Conservation (phyloP, 176 grass and related monocot species). For the Poa annua region DNA sequence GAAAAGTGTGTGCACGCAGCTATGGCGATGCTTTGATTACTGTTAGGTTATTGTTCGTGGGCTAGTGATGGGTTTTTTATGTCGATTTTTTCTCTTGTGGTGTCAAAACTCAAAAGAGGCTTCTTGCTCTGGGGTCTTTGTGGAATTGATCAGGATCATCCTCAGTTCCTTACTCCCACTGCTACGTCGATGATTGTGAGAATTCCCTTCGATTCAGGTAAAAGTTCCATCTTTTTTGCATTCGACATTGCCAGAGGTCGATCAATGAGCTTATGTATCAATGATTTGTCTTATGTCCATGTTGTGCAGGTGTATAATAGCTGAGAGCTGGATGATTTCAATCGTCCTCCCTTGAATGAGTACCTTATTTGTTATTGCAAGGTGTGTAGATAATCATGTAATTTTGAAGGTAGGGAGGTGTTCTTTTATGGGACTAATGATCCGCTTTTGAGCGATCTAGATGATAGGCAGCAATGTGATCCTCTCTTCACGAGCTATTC, state of each 20-base stretch:
- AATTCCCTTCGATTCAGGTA: slow-evolving; percentile 37
- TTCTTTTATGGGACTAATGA: slow-evolving; percentile 40
- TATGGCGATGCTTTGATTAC: slow-evolving; percentile 50
- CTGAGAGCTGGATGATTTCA: slow-evolving; percentile 48
- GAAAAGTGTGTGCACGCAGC: slow-evolving; percentile 45
- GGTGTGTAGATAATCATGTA: slow-evolving; percentile 68
- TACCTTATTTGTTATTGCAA: slow-evolving; percentile 60
- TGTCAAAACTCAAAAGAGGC: slow-evolving; percentile 50
- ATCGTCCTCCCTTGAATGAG: slow-evolving; percentile 41
- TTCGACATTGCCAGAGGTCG: background rate
- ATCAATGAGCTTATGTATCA: background rate
- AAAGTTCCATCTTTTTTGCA: background rate
- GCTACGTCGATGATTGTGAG: slow-evolving; percentile 29
- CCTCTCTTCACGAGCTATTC: slow-evolving; percentile 37
- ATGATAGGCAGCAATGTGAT: slow-evolving; percentile 29
- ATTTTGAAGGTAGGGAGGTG: slow-evolving; percentile 53
- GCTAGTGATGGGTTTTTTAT: slow-evolving; percentile 55
- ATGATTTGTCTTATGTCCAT: slow-evolving; percentile 19
- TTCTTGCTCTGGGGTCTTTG: slow-evolving; percentile 45
- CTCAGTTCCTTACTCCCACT: slow-evolving; percentile 28
- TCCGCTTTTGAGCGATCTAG: slow-evolving; percentile 42
- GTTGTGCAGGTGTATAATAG: slow-evolving; percentile 54
- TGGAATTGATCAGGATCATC: slow-evolving; percentile 51
- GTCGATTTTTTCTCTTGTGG: slow-evolving; percentile 52
- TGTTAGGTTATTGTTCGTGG: slow-evolving; percentile 49